A percentile compares a stretch with the other conserved stretches of the same genome.
phyloP scores from a whole-genome alignment of 257 asterid species.

The Fraxinus anomala region DNA sequence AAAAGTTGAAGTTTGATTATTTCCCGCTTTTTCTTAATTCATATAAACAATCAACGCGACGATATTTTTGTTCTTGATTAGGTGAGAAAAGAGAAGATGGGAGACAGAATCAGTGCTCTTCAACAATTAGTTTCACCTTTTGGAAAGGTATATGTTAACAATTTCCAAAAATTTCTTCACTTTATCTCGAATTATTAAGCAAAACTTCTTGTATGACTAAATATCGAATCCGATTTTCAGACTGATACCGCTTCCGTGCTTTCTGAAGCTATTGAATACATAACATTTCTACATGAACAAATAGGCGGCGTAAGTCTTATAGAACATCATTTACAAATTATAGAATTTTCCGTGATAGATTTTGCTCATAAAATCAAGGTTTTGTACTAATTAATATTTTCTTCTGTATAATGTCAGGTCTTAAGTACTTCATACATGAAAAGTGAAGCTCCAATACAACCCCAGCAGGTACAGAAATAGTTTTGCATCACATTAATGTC shows the following conservation, averaged over 20 bases:
- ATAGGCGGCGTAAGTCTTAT: constrained; percentile 63
- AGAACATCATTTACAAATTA: not conserved
- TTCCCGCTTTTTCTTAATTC: constrained; percentile 14
- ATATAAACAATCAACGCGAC: constrained; percentile 23
- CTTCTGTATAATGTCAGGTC: constrained; percentile 43
- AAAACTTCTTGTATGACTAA: not conserved
- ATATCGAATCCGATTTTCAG: constrained; percentile 35
- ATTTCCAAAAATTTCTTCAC: constrained; percentile 32
- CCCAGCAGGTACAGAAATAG: constrained; percentile 55
- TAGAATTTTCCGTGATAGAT: not conserved
- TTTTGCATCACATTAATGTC: not conserved
- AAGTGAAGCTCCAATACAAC: constrained; percentile 63
- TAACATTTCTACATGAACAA: constrained; percentile 83
- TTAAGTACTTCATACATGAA: constrained; percentile 80
- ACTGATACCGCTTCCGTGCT: constrained; percentile 97
- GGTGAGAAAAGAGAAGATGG: constrained; percentile 94
- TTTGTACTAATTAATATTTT: not conserved
- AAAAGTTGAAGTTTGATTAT: constrained; percentile 8
- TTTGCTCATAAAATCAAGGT: not conserved
- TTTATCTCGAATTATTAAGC: constrained; percentile 2
- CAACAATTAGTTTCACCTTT: constrained; percentile 94
- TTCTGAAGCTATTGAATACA: constrained; percentile 85
- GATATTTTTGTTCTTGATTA: constrained; percentile 33
- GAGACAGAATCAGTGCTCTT: constrained; percentile 90
- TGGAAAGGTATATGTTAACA: constrained; percentile 65